Conservation (phyloP, 305 asterid species). For the Fraxinus floribunda region DNA sequence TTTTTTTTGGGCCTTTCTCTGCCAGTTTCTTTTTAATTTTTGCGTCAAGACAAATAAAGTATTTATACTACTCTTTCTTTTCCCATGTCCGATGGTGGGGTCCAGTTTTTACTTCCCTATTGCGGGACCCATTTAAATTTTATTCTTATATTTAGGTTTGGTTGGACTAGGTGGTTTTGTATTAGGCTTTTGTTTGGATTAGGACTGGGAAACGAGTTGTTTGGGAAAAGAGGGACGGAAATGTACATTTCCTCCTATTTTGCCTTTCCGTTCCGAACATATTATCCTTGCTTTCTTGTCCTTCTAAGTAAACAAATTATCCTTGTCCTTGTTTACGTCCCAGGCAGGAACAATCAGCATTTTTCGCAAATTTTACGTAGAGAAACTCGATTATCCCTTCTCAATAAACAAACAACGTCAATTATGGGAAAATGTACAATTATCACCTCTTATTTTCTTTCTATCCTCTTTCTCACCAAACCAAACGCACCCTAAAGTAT, state of each 20-base stretch:
- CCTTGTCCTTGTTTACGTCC: background rate
- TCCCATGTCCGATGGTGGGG: constrained; percentile 32
- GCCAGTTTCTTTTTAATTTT: constrained; percentile 21
- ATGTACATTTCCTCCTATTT: background rate
- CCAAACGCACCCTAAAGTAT: background rate
- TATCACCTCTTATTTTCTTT: background rate
- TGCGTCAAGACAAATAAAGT: constrained; percentile 24
- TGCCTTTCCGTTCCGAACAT: background rate
- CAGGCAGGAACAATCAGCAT: background rate
- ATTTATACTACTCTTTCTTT: constrained; percentile 31
- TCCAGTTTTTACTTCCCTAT: constrained; percentile 22
- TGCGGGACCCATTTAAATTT: constrained; percentile 26
- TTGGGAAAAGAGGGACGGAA: background rate
- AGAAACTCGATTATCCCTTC: background rate
- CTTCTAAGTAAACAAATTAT: background rate
- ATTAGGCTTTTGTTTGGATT: constrained; percentile 12
- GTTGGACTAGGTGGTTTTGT: constrained; percentile 15
- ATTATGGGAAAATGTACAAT: background rate
- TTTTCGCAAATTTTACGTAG: background rate
- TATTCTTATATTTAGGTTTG: constrained; percentile 21
- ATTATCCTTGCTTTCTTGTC: background rate
- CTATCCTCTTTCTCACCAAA: background rate
- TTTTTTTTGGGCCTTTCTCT: background rate
- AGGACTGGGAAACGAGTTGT: background rate
- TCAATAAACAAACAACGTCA: background rate